These are phyloP conservation scores for Corylus americana DNA, from an alignment of 306 rosid genomes.

Conservation along the genomic window DNA sequence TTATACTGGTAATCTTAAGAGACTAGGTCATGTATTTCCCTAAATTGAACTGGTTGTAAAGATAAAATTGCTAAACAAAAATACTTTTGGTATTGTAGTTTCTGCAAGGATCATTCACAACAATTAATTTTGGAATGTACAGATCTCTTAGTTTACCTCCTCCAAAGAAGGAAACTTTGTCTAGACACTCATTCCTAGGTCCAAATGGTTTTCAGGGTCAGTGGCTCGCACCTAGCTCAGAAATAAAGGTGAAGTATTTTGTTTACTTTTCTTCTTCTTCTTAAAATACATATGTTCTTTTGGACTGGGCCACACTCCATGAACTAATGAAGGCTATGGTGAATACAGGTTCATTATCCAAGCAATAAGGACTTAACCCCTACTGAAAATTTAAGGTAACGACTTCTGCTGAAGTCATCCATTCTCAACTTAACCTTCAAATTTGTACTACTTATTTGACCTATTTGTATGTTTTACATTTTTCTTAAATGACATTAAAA, in stretches of 20 bases:
- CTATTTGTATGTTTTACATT: conserved; percentile 22
- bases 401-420: conserved; percentile 12
- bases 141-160: conserved; percentile 66
- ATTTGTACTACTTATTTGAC: conserved; percentile 9
- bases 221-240: conserved; percentile 82
- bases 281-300: conserved; percentile 6
- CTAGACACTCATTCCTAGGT: conserved; percentile 94
- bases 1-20: conserved; percentile 20
- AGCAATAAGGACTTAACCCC: conserved; percentile 60
- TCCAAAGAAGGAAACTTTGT: conserved; percentile 91
- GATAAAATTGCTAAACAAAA: conserved; percentile 16
- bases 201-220: conserved; percentile 91
- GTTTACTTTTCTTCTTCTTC: conserved; percentile 1
- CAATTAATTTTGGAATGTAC: conserved; percentile 34
- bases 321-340: neutral
- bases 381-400: conserved; percentile 61
- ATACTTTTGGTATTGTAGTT: conserved; percentile 1
- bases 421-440: conserved; percentile 21
- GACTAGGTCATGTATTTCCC: neutral
- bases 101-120: conserved; percentile 17
- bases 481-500: conserved; percentile 9
- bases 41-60: conserved; percentile 2
- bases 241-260: conserved; percentile 56
- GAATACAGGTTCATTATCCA: conserved; percentile 84
- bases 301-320: conserved; percentile 14